phyloP scores from a whole-genome alignment of 1,284 basidiomycete species.

The Volvariella surrecta region DNA sequence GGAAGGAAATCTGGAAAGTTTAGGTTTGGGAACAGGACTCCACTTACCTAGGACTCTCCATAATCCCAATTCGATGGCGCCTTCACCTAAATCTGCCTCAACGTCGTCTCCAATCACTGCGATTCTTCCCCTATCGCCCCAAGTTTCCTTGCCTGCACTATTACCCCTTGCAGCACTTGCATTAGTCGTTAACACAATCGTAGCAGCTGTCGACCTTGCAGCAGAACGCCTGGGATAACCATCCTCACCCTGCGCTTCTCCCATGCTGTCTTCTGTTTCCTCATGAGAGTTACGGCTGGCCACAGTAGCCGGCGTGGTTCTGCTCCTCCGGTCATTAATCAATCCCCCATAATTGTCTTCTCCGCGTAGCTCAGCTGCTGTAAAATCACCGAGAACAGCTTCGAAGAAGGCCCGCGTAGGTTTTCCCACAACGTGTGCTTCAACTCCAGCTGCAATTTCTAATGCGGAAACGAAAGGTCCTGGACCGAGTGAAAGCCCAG shows the following conservation, averaged over 20 bases:
- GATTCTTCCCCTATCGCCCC: conserved; percentile 23
- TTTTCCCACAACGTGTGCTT: conserved; percentile 57
- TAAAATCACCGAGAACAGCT: conserved; percentile 41
- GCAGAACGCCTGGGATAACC: conserved; percentile 2
- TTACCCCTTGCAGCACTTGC: too few relatives aligned
- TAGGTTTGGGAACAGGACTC: too few relatives aligned
- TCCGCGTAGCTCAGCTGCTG: conserved; percentile 4
- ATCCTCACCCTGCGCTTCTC: conserved; percentile 14
- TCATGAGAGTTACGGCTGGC: too few relatives aligned
- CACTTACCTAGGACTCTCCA: conserved; percentile 53
- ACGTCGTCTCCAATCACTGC: conserved; percentile 65
- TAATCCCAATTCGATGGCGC: conserved; percentile 50
- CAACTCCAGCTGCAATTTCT: conserved; percentile 41
- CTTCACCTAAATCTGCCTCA: conserved; percentile 55
- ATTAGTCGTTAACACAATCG: too few relatives aligned
- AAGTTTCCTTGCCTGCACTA: too few relatives aligned
- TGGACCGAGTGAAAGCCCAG: conserved; percentile 54
- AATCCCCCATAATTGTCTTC: not conserved
- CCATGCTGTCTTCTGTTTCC: conserved; percentile 6
- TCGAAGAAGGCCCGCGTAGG: conserved; percentile 54
- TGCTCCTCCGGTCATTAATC: too few relatives aligned
- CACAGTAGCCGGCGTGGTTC: too few relatives aligned
- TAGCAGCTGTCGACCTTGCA: too few relatives aligned
- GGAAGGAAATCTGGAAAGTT: too few relatives aligned
- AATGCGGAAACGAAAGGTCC: conserved; percentile 63